Evolutionary conservation across 306 rosid genomes (phyloP).

Genomic region (Styphnolobium japonicum): DNA sequence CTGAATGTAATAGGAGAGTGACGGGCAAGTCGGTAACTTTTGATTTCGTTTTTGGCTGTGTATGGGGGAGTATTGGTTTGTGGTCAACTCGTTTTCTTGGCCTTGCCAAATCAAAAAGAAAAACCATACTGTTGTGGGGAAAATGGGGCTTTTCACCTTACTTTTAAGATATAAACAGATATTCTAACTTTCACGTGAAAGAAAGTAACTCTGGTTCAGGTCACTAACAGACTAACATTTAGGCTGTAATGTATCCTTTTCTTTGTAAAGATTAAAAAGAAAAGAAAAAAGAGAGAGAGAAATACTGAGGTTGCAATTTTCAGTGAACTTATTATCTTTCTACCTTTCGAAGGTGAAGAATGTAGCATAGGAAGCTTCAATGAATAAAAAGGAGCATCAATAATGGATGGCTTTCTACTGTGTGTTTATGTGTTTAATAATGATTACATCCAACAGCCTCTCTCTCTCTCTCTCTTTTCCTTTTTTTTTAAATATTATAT

Average conservation of each 20-base stretch:
- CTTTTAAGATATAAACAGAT: neutral
- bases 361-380: constrained; percentile 3
- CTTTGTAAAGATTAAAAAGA: neutral
- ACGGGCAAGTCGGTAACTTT: constrained; percentile 29
- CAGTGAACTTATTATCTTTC: neutral
- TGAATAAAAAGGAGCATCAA: neutral
- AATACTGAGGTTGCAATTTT: neutral
- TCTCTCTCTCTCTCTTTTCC: neutral
- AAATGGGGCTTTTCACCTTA: neutral
- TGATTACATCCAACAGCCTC: constrained; percentile 34
- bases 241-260: neutral
- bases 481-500: neutral
- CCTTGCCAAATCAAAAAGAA: constrained; percentile 9
- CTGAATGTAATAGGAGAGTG: constrained; percentile 15
- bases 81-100: constrained; percentile 20
- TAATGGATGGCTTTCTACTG: neutral
- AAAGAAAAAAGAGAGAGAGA: neutral
- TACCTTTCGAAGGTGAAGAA: neutral
- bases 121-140: constrained; percentile 11
- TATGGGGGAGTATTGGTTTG: neutral
- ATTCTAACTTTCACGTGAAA: constrained; percentile 9
- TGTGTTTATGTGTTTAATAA: constrained; percentile 4
- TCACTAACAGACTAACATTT: neutral
- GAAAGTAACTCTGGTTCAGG: constrained; percentile 1
- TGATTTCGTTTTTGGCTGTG: constrained; percentile 18